Base-by-base conservation (phyloP, 2,329 filamentous ascomycete genomes). In the Nemania sp. region DNA sequence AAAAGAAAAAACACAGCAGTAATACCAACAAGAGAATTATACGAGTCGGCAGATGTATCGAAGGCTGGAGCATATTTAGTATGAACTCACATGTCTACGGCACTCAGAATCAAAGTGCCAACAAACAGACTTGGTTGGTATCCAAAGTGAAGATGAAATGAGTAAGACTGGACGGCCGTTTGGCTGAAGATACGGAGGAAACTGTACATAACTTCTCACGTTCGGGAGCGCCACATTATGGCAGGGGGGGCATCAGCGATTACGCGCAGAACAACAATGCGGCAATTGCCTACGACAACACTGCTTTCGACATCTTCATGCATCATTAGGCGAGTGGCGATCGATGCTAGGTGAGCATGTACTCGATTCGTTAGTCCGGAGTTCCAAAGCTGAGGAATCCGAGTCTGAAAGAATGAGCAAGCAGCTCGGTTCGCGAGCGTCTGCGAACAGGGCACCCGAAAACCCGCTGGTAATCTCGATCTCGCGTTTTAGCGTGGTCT, bases 351-450 rank as follows among this genome's bases (percentile, higher is more conserved):
- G 12, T n/a, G 13, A 12, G 45, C 21, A 83, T 87, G 83, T 87
- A 80, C 82, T 85, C 83, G 76, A 80, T 80, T 80, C 79, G 82
- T 84, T 87, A 87, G 84, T 86, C 84, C 83, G 78, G 76, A 77
- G 76, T 79, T 80, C 83, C 81, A 86, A 82, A 73, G 74, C 79
- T 84, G 77, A 80, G 76, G 79, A 80, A 78, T 77, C 71, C 80
- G 80, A 83, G 76, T 87, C 84, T 87, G 84, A 86, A 78, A 84
- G 81, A 84, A 81, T 80, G 83, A 85, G 80, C 80, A 55, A 51
- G 47, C 47, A 66, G 65, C 65, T 67, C 60, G 57, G 66, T 65
- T 59, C 54, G 45, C 60, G 49, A 49, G 17, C 9, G n/a, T 63
- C 62, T 59, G 58, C 59, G 56, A 10, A 49, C 52, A 67, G 46